These are phyloP conservation scores for Nannochloropsis gaditana DNA, from an alignment of 108 stramenopile genomes.

Conservation along the genomic window DNA sequence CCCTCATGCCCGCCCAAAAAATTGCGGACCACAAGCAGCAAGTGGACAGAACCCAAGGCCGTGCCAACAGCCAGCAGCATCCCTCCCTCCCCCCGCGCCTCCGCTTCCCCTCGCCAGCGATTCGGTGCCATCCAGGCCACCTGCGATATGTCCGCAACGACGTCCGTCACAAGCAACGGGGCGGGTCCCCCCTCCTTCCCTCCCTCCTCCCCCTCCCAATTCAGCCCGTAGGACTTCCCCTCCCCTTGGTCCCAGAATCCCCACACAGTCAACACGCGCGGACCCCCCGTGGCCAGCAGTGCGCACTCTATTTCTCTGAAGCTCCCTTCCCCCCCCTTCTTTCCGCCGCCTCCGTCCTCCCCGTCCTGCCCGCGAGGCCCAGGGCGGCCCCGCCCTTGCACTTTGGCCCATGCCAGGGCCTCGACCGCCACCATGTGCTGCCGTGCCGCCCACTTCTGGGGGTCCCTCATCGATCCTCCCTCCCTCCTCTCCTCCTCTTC, in stretches of 20 bases:
- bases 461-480: background rate
- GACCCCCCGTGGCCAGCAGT: background rate
- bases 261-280: background rate
- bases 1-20: too few species aligned
- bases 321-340: background rate
- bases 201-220: background rate
- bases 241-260: background rate
- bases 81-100: background rate
- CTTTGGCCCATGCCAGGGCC: background rate
- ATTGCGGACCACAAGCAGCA: background rate
- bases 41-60: background rate
- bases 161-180: background rate
- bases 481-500: background rate
- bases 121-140: background rate
- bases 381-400: background rate
- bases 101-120: background rate
- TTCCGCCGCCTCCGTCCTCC: background rate
- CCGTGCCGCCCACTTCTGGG: background rate
- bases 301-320: background rate
- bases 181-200: background rate
- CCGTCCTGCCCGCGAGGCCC: background rate
- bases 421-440: background rate
- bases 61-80: background rate
- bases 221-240: background rate
- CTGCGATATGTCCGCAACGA: background rate